These are phyloP conservation scores for Camellia oleifera DNA, from an alignment of 179 eudicot species.

Conservation along the genomic window DNA sequence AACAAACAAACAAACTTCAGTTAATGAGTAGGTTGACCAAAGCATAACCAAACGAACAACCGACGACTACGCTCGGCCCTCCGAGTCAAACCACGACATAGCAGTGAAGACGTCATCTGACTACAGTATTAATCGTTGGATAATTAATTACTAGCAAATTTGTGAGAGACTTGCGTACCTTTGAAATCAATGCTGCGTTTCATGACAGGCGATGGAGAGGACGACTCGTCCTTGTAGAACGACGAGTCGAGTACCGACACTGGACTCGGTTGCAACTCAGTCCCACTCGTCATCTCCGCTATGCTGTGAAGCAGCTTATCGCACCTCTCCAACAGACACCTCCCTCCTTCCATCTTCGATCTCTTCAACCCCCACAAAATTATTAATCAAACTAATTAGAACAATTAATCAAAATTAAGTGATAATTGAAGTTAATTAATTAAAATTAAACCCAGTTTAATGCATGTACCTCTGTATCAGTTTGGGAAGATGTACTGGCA, in stretches of 20 bases:
- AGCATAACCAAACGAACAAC: no score
- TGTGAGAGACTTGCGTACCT: slow-evolving; percentile 39
- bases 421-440: not conserved
- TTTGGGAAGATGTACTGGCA: slow-evolving; percentile 60
- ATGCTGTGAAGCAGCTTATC: slow-evolving; percentile 80
- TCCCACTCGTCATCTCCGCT: slow-evolving; percentile 59
- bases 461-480: slow-evolving; percentile 65
- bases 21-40: not conserved
- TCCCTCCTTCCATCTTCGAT: slow-evolving; percentile 67
- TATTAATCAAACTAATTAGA: not conserved
- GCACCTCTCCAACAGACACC: slow-evolving; percentile 70
- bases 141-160: no score
- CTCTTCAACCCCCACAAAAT: slow-evolving; percentile 32
- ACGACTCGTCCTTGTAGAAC: slow-evolving; percentile 76
- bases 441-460: not conserved
- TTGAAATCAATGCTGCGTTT: slow-evolving; percentile 69
- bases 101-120: no score
- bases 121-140: no score
- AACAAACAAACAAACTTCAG: not conserved
- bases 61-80: no score
- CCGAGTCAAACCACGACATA: no score
- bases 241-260: slow-evolving; percentile 91
- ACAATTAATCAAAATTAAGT: not conserved
- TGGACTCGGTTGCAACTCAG: slow-evolving; percentile 85
- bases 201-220: slow-evolving; percentile 40